These are phyloP conservation scores for Tardiomyces blankii DNA, from an alignment of 1,139 yeast species.

Conservation along the genomic window DNA sequence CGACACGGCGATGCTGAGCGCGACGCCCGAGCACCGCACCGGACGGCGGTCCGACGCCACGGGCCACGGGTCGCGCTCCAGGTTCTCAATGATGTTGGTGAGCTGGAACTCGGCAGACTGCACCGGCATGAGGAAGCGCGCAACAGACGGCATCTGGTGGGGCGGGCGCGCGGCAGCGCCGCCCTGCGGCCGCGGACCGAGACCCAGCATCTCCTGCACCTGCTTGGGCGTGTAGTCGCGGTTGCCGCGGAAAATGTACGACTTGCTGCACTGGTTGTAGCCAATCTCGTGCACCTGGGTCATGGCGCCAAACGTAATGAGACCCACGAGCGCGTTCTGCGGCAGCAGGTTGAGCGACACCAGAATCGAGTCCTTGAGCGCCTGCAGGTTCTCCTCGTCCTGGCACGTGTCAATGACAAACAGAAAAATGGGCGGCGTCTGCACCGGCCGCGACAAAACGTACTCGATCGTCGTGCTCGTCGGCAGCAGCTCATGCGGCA, in stretches of 20 bases:
- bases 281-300: constrained; percentile 91
- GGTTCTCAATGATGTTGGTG: constrained; percentile 67
- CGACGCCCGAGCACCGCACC: constrained; percentile 87
- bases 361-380: constrained; percentile 77
- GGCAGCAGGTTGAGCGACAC: constrained; percentile 76
- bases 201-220: constrained; percentile 62
- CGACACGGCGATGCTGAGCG: constrained; percentile 74
- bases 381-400: constrained; percentile 83
- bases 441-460: constrained; percentile 78
- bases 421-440: constrained; percentile 84
- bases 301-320: constrained; percentile 90
- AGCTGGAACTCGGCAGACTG: constrained; percentile 82
- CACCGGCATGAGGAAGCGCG: constrained; percentile 76
- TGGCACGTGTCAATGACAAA: constrained; percentile 92
- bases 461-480: constrained; percentile 84
- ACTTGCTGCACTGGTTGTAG: constrained; percentile 62
- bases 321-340: constrained; percentile 84
- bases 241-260: constrained; percentile 87
- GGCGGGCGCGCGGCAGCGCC: constrained; percentile 21
- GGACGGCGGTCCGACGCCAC: constrained; percentile 83
- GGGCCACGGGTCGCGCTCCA: constrained; percentile 86
- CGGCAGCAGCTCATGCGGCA: constrained; percentile 79
- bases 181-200: constrained; percentile 29
- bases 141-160: constrained; percentile 32
- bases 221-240: constrained; percentile 74